These are phyloP conservation scores for Gossypium turneri DNA, from an alignment of 345 rosid genomes.

Conservation along the genomic window DNA sequence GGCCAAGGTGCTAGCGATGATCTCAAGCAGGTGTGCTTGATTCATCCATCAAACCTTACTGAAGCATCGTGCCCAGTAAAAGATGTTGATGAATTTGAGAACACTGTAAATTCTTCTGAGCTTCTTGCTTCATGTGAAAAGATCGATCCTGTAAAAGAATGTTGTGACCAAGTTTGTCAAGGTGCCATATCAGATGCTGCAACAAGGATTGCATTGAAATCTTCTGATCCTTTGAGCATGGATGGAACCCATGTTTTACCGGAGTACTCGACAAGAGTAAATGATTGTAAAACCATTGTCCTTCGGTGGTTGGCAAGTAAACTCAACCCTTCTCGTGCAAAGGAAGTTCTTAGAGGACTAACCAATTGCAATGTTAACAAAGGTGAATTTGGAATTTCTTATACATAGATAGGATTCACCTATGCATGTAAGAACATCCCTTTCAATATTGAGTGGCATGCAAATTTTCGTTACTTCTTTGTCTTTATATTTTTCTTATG, in stretches of 20 bases:
- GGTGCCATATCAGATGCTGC: slow-evolving; percentile 86
- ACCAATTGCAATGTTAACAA: slow-evolving; percentile 83
- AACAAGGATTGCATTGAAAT: slow-evolving; percentile 51
- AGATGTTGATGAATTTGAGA: slow-evolving; percentile 69
- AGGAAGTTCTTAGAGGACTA: slow-evolving; percentile 74
- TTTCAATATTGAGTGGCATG: slow-evolving; percentile 29
- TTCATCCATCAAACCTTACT: slow-evolving; percentile 70
- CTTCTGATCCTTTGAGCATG: slow-evolving; percentile 40
- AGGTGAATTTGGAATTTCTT: slow-evolving; percentile 39
- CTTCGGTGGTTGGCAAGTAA: slow-evolving; percentile 84
- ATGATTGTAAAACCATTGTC: slow-evolving; percentile 70
- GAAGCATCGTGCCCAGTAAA: slow-evolving; percentile 79
- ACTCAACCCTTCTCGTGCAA: slow-evolving; percentile 55
- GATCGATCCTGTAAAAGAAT: slow-evolving; percentile 85
- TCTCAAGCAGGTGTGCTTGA: slow-evolving; percentile 54
- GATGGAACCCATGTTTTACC: slow-evolving; percentile 36
- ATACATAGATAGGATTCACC: neutral
- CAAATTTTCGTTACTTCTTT: neutral
- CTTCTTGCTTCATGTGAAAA: slow-evolving; percentile 76
- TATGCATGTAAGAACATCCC: neutral
- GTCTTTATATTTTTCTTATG: slow-evolving; percentile 4
- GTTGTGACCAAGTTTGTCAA: slow-evolving; percentile 79
- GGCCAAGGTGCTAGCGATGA: slow-evolving; percentile 65
- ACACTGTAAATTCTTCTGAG: slow-evolving; percentile 52
- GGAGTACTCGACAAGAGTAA: slow-evolving; percentile 53